Evolutionary conservation across 148 eudicot genomes (phyloP), one percentile per base, ranked within the genome.

Genomic region (Pharnaceum exiguum): DNA sequence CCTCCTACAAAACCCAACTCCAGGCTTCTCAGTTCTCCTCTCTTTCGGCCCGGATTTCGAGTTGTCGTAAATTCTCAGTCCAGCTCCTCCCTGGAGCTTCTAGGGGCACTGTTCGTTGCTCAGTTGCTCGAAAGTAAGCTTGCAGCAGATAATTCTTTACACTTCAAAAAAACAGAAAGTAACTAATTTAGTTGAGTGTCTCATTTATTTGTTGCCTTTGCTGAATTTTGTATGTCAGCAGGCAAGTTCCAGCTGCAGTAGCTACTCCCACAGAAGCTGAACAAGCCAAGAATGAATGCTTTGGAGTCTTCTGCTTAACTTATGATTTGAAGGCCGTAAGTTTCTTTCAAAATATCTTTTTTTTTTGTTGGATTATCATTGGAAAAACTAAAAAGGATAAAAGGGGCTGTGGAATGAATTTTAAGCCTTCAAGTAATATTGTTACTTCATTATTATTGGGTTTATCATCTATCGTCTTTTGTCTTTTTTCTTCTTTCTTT

Each of bases 251-350:
- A 71, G 73, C 79, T 37, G 75, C 79, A 2, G 79, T 50, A 35
- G 75, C 77, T 39, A 55, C 69, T 66, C 66, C 72, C 61, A 69
- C 67, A 1, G 82, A 47, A 60, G 82, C 62, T 17, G 37, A 65
- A 7, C 77, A 54, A 57, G 72, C 8, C 57, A 84, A 81, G 68
- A 28, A 71, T 5, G 97, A 91, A 0, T 88, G 98, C 61, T 93
- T 71, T 65, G 98, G 98, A 37, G 83, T 93, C n/a, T 93, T 93
- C 62, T 93, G 98, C 59, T 79, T 81, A 61, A 93, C 98, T 57
- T 93, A 93, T 71, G 98, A 93, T 73, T 87, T 93, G 49, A 83
- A 79, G 71, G 84, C 96, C 46, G 98, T 88, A 65, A 76, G 90
- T 79, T 54, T 25, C 5, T 21, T 24, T 9, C 13, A 16, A 28